Evolutionary conservation across 2,329 filamentous ascomycete genomes (phyloP).

Genomic region (Talaromyces amestolkiae): DNA sequence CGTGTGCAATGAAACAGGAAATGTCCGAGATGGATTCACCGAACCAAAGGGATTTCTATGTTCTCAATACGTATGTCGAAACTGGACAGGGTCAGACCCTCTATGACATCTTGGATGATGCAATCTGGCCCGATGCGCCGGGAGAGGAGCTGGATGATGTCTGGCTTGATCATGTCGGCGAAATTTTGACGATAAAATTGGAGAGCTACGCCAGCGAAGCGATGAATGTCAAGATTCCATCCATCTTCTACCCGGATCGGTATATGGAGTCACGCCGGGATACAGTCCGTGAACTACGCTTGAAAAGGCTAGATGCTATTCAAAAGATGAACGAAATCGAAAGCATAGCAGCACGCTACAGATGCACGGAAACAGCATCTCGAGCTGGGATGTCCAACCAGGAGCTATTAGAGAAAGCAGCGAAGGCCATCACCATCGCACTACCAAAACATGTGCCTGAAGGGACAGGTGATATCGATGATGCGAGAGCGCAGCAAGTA

Average conservation of each 20-base stretch:
- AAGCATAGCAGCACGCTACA: constrained; percentile 31
- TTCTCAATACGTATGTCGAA: constrained; percentile 40
- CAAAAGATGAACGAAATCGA: constrained; percentile 35
- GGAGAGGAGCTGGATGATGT: constrained; percentile 44
- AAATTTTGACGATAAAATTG: constrained; percentile 54
- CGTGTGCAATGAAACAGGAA: constrained; percentile 42
- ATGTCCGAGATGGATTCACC: constrained; percentile 30
- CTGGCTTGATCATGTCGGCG: constrained; percentile 51
- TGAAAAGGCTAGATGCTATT: constrained; percentile 34
- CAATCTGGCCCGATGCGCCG: constrained; percentile 48
- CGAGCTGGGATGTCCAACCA: constrained; percentile 28
- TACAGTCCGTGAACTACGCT: constrained; percentile 48
- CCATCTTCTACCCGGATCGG: constrained; percentile 57
- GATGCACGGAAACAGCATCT: constrained; percentile 23
- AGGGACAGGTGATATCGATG: constrained; percentile 20
- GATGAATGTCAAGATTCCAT: constrained; percentile 51
- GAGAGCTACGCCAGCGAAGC: constrained; percentile 33
- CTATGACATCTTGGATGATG: constrained; percentile 54
- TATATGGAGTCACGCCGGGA: constrained; percentile 56
- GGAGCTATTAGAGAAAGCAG: constrained; percentile 37
- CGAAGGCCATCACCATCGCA: constrained; percentile 30
- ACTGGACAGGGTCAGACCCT: constrained; percentile 44
- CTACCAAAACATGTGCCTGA: constrained; percentile 26
- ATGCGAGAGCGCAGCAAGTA: constrained; percentile 28
- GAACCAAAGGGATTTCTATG: constrained; percentile 38